Base-by-base conservation (phyloP, 2,329 filamentous ascomycete genomes). In the Tolypocladium guangdongense region DNA sequence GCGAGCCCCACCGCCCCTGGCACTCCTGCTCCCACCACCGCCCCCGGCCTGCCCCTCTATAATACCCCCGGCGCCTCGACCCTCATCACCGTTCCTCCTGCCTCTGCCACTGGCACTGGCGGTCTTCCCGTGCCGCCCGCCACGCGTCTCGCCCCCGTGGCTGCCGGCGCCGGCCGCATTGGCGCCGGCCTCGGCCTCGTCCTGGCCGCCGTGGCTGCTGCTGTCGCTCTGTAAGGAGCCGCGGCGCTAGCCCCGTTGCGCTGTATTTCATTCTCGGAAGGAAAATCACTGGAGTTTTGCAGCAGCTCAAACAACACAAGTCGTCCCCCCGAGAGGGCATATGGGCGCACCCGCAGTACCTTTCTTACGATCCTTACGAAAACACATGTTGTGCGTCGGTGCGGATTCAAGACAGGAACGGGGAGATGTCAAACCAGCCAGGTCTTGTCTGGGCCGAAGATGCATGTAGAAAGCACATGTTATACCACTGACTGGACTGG, bases 281-380 rank as follows among this genome's bases (percentile, higher is more conserved):
- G 32, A 27, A n/a, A n/a, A n/a, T n/a, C n/a, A n/a, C n/a, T n/a
- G n/a, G n/a, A n/a, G n/a, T n/a, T n/a, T n/a, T n/a, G n/a, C n/a
- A n/a, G 33, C 35, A 46, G 43, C 24, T 45, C 11, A 45, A 43
- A 38, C 49, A 52, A 57, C 43, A 57, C 53, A 58, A 56, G 55
- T 60, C 53, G 54, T 46, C 43, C 43, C 39, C 43, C 43, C 43
- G 8, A 32, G 16, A 32, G 43, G 43, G 43, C 43, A 46, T 5
- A 46, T 46, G 43, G 43, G 4, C 43, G 43, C 37, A 57, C 54
- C 54, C 54, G 46, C 39, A 58, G 63, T 77, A 69, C 67, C 66
- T 72, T 79, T 78, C 75, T 77, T 74, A 80, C 77, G 76, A 78
- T 80, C 77, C 74, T 79, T 78, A 77, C 71, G 73, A 77, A 70